A percentile compares a stretch with the other conserved stretches of the same genome.
Conservation (phyloP, 148 eudicot genomes). For the Rhododendron molle region DNA sequence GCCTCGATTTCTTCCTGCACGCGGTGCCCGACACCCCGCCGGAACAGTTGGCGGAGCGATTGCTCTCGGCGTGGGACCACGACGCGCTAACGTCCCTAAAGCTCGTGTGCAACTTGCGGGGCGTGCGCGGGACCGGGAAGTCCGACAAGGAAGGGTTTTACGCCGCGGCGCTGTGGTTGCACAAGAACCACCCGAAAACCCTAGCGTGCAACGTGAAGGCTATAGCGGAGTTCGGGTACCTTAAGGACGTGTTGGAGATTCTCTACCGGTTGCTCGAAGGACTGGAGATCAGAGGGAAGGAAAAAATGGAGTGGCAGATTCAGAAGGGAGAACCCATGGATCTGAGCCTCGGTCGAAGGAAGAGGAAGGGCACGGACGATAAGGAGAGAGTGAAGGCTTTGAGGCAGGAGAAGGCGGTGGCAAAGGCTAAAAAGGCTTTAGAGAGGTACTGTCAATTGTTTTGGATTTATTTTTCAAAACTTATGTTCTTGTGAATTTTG, state of each 20-base stretch:
- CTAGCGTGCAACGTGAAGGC: slow-evolving; percentile 1
- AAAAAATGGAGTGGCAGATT: neutral
- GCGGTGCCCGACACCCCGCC: neutral
- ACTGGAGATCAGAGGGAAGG: neutral
- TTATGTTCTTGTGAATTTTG: no score
- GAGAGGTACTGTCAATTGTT: neutral
- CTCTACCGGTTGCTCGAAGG: slow-evolving; percentile 17
- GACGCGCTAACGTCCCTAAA: neutral
- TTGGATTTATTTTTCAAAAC: no score
- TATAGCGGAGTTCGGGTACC: slow-evolving; percentile 15
- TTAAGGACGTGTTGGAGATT: slow-evolving; percentile 19
- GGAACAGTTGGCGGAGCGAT: neutral
- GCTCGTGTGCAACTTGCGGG: neutral
- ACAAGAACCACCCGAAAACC: slow-evolving; percentile 22
- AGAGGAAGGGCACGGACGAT: neutral
- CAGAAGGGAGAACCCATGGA: neutral
- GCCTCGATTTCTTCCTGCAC: neutral
- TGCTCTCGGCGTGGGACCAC: neutral
- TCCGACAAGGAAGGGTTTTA: slow-evolving; percentile 19
- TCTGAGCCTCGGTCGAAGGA: neutral
- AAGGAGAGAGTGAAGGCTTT: slow-evolving; percentile 11
- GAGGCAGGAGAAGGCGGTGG: slow-evolving; percentile 19
- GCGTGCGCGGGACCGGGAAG: slow-evolving; percentile 21
- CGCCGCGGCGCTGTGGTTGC: slow-evolving; percentile 18
- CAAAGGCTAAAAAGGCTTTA: slow-evolving; percentile 15